These are phyloP conservation scores for Stromatinia cepivora DNA, from an alignment of 2,329 filamentous ascomycete genomes.

Conservation along the genomic window DNA sequence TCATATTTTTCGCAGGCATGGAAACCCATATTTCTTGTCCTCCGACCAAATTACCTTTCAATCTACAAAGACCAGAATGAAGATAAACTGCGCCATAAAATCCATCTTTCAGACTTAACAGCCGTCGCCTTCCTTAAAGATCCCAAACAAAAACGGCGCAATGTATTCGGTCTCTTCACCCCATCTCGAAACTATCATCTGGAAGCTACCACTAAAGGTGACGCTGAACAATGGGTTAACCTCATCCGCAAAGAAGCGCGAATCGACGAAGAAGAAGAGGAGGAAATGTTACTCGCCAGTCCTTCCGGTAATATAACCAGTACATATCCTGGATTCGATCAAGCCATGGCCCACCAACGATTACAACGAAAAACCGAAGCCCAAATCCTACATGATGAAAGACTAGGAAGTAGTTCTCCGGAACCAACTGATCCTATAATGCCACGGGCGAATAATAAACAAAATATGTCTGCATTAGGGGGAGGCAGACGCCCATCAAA, in stretches of 20 bases:
- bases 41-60: constrained; percentile 85
- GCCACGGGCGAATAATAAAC: constrained; percentile 25
- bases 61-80: constrained; percentile 93
- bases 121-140: constrained; percentile 87
- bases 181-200: constrained; percentile 90
- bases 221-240: constrained; percentile 84
- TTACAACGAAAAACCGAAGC: constrained; percentile 31
- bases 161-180: constrained; percentile 91
- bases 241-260: constrained; percentile 76
- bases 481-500: constrained; percentile 57
- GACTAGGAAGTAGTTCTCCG: constrained; percentile 55
- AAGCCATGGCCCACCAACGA: constrained; percentile 33
- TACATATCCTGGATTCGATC: constrained; percentile 36
- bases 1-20: constrained; percentile 61
- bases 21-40: constrained; percentile 86
- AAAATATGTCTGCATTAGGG: constrained; percentile 30
- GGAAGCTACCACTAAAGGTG: constrained; percentile 69
- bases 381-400: constrained; percentile 37
- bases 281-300: constrained; percentile 75
- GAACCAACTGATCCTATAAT: constrained; percentile 51
- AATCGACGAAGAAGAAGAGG: constrained; percentile 85
- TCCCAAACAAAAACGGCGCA: constrained; percentile 79
- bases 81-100: constrained; percentile 83
- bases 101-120: constrained; percentile 85
- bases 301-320: constrained; percentile 49